Conservation (phyloP, 192 early-diverging fungal species). For the Cetraspora pellucida region DNA sequence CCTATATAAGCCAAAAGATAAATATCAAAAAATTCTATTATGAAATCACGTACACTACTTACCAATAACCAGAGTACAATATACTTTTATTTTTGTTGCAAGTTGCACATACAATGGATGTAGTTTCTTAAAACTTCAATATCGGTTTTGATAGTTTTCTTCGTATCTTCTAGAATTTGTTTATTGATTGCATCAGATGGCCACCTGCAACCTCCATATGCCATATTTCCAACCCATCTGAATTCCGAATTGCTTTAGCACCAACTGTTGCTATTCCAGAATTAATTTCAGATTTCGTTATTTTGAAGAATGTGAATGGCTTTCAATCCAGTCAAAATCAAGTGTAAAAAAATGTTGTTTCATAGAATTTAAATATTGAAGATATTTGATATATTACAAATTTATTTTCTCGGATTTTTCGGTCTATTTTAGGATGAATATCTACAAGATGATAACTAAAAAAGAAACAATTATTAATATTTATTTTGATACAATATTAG, state of each 20-base stretch:
- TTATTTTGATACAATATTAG: neutral
- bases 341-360: constrained; percentile 6
- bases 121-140: no score
- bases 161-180: no score
- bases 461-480: neutral
- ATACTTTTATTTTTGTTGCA: no score
- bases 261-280: neutral
- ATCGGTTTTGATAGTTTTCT: no score
- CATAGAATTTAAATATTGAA: constrained; percentile 25
- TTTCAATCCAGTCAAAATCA: constrained; percentile 29
- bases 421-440: constrained; percentile 16
- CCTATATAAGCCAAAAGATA: no score
- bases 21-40: no score
- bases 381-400: constrained; percentile 6
- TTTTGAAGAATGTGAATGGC: neutral
- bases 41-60: no score
- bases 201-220: constrained; percentile 16
- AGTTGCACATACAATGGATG: no score
- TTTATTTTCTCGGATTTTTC: constrained; percentile 19
- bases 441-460: constrained; percentile 20
- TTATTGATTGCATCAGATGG: neutral
- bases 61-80: no score
- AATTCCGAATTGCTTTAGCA: constrained; percentile 6
- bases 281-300: no score
- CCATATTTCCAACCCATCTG: constrained; percentile 6